phyloP scores from a whole-genome alignment of 768 basidiomycete genomes.

The Termitomyces heimii region DNA sequence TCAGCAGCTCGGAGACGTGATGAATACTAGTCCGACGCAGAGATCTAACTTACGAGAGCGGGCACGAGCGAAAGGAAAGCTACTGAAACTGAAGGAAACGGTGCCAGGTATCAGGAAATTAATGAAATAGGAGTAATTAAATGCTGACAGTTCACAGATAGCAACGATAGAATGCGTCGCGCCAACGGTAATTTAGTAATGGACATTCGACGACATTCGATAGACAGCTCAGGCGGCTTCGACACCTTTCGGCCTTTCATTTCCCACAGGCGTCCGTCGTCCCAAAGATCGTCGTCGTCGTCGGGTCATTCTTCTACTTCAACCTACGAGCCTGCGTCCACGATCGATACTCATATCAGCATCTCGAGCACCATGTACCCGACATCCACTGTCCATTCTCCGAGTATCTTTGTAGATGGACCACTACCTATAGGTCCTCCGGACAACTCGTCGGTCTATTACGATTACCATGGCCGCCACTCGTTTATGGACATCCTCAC shows the following conservation, averaged over 20 bases:
- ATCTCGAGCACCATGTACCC: slow-evolving; percentile 38
- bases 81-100: slow-evolving; percentile 9
- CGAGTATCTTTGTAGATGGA: slow-evolving; percentile 20
- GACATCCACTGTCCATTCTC: slow-evolving; percentile 22
- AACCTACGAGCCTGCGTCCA: slow-evolving; percentile 25
- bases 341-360: slow-evolving; percentile 32
- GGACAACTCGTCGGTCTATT: slow-evolving; percentile 9
- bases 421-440: slow-evolving; percentile 19
- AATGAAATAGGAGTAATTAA: not conserved
- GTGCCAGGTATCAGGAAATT: not conserved
- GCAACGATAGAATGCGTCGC: slow-evolving; percentile 9
- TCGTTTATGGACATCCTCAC: slow-evolving; percentile 32
- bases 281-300: slow-evolving; percentile 16
- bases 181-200: slow-evolving; percentile 12
- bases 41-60: slow-evolving; percentile 10
- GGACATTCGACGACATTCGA: slow-evolving; percentile 17
- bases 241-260: slow-evolving; percentile 21
- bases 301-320: slow-evolving; percentile 21
- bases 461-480: slow-evolving; percentile 11
- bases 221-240: not conserved
- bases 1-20: slow-evolving; percentile 5
- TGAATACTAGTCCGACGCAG: slow-evolving; percentile 1
- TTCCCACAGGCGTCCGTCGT: slow-evolving; percentile 22
- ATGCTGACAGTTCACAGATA: slow-evolving; percentile 3
- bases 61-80: slow-evolving; percentile 13